Conservation (phyloP, 1,139 yeast species). For the Nakaseomyces delphensis region DNA sequence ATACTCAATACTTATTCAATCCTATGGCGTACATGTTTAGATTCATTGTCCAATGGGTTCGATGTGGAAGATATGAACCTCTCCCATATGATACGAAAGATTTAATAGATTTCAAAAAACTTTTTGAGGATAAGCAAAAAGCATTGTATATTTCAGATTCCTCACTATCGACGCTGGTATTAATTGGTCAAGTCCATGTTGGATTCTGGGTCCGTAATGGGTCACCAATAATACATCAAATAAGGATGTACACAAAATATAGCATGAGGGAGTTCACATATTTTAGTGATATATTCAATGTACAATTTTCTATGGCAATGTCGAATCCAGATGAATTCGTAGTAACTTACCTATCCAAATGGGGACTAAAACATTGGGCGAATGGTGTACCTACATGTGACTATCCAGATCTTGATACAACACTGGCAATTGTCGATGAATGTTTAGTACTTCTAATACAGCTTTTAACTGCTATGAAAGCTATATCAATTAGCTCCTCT, state of each 20-base stretch:
- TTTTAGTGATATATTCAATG: conserved; percentile 62
- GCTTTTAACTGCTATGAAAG: conserved; percentile 58
- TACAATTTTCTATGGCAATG: conserved; percentile 58
- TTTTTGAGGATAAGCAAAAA: conserved; percentile 18
- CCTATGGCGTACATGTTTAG: conserved; percentile 30
- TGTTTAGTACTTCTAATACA: conserved; percentile 63
- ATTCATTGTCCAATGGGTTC: conserved; percentile 29
- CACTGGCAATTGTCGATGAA: conserved; percentile 67
- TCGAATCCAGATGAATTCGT: conserved; percentile 51
- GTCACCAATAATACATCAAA: conserved; percentile 65
- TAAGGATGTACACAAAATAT: conserved; percentile 71
- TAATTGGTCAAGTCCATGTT: conserved; percentile 63
- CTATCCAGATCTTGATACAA: conserved; percentile 38
- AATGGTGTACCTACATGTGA: conserved; percentile 36
- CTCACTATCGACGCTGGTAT: conserved; percentile 66
- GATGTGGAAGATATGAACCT: conserved; percentile 28
- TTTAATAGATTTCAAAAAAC: conserved; percentile 13
- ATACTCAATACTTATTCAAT: conserved; percentile 27
- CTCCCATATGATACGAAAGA: conserved; percentile 13
- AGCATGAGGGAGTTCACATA: conserved; percentile 79
- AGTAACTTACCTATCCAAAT: conserved; percentile 54
- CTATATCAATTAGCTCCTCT: conserved; percentile 44
- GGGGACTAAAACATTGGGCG: conserved; percentile 52
- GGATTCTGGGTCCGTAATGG: conserved; percentile 93
- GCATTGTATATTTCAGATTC: conserved; percentile 42